Evolutionary conservation across 2,329 filamentous ascomycete genomes (phyloP), one percentile per base, ranked within the genome.

Genomic region (Penicillium brevicompactum): DNA sequence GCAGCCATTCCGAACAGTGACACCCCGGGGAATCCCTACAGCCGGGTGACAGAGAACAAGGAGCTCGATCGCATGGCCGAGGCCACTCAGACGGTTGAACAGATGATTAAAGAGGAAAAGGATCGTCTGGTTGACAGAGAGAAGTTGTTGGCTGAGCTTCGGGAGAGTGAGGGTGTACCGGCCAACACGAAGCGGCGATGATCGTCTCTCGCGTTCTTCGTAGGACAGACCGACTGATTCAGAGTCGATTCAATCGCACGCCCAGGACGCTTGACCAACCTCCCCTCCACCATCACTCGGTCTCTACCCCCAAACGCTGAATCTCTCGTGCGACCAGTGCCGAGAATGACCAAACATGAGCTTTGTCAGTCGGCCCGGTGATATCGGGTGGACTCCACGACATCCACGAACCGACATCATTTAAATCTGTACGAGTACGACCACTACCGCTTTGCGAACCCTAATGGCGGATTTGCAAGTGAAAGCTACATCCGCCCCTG

Each of bases 1-100:
- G 90, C 90, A 53, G 86, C 91, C 78, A 86, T 95, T 59, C 91
- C 91, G 4, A 79, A 85, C 53, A 80, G 78, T 46, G 88, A 84
- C 66, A 80, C 84, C 8, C 84, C 86, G 2, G 87, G 82, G 32
- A 87, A 87, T 68, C 87, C 86, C n/a, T 92, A 90, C 70, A 90
- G 87, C 72, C 80, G 81, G 55, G 86, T 89, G 76, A 87, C 86
- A 46, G 89, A 90, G 76, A 79, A 79, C 59, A 87, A 87, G 56
- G 89, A 89, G 53, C 77, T 86, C 68, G 80, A 81, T 53, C 84
- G 86, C 67, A 83, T 90, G 41, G 79, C 84, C 53, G 80, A 84
- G 53, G 84, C 88, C 70, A 78, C 80, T 47, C 80, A 79, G 69
- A 82, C 78, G 66, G 81, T 87, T 59, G 82, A 83, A 62, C 81